Base-by-base conservation (phyloP, 2,329 filamentous ascomycete species). In the Penicillium glabrum region DNA sequence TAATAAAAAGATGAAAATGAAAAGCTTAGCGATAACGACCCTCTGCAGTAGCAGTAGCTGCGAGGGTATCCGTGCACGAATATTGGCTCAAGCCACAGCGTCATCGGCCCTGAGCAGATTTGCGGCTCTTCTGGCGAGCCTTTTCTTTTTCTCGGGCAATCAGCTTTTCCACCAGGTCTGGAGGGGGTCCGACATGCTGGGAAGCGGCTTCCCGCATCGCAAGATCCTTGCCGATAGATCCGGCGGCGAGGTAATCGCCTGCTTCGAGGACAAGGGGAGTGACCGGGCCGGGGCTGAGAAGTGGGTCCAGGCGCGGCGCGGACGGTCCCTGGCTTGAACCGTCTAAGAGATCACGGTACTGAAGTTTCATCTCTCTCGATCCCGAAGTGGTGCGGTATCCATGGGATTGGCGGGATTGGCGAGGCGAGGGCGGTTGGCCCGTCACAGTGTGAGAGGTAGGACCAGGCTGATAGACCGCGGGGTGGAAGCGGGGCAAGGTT, bases 211-310 rank as follows among this genome's bases (percentile, higher is more conserved):
- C 69, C 37, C 68, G 60, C 23, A 65, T 54, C 13, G 57, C 54
- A 9, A 61, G 60, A 9, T 59, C 63, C 9, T 56, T 58, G 14
- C 59, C 51, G 37, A 55, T 59, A n/a, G 68, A 61, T 23, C 75
- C 75, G 8, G 71, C 69, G 5, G 69, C 67, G 11, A 80, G 67
- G 54, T 79, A 80, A 49, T 73, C 75, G 43, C 75, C 72, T 7
- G 71, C 67, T 31, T 77, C 76, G 9, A 80, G 67, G 1, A 69
- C 73, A 47, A 80, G 64, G 13, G 78, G 78, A 4, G 78, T 80
- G 35, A 80, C 78, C 0, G 77, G 76, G 2, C 77, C 78, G 1
- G 78, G 77, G 51, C 77, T 80, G 35, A 72, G 71, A 11, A 79
- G 68, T 21, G 78, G 78, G 46, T 78, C 75, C 16, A 80, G 63